phyloP scores from a whole-genome alignment of 805 yeast species.

The Hanseniaspora occidentalis region DNA sequence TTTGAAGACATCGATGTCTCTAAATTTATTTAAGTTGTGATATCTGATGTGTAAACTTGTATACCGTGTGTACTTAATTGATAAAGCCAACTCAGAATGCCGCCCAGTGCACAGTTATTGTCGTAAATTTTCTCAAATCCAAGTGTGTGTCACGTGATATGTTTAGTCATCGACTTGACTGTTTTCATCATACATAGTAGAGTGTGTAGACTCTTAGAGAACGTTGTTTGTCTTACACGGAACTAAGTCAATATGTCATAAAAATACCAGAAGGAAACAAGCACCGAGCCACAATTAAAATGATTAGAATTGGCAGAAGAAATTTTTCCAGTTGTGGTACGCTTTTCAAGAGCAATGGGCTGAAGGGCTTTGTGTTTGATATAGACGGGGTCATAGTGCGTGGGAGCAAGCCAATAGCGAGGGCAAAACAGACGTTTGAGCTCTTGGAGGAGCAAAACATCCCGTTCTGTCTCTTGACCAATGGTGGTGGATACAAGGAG shows the following conservation, averaged over 20 bases:
- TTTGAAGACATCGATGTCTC: constrained; percentile 13
- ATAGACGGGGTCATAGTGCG: constrained; percentile 84
- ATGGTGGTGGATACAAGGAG: constrained; percentile 81
- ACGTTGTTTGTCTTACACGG: too few relatives aligned
- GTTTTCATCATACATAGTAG: too few relatives aligned
- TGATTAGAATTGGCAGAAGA: background rate
- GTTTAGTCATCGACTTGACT: too few relatives aligned
- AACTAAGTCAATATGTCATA: too few relatives aligned
- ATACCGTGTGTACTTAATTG: background rate
- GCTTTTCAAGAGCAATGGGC: background rate
- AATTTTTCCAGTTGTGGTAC: background rate
- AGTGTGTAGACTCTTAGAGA: too few relatives aligned
- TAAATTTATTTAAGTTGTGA: background rate
- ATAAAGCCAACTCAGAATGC: too few relatives aligned
- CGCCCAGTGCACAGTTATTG: too few relatives aligned
- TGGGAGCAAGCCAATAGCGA: constrained; percentile 54
- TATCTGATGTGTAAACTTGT: background rate
- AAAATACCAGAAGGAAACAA: too few relatives aligned
- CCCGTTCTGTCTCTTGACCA: constrained; percentile 77
- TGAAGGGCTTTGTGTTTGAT: constrained; percentile 24
- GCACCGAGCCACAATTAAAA: background rate
- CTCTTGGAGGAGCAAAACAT: constrained; percentile 39
- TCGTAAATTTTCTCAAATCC: background rate
- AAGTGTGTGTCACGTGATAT: too few relatives aligned
- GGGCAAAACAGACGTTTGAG: constrained; percentile 49